phyloP scores from a whole-genome alignment of 2,329 filamentous ascomycete species.

The Arthrobotrys sphaeroides region DNA sequence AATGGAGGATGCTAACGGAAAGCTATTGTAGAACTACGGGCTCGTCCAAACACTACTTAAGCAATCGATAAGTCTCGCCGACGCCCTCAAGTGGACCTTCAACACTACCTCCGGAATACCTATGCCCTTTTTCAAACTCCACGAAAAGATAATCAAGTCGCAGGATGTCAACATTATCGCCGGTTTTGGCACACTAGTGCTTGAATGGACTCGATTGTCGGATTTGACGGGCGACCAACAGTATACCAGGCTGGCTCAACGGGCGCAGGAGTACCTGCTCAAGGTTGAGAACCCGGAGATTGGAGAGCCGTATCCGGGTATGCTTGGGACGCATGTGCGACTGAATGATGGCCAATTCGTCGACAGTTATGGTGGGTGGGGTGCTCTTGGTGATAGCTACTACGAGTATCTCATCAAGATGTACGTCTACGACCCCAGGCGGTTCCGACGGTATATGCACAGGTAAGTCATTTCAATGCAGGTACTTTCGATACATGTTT shows the following conservation, averaged over 20 bases:
- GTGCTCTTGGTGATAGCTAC: slow-evolving; percentile 79
- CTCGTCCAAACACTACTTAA: slow-evolving; percentile 69
- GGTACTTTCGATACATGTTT: background rate
- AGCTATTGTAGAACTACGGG: slow-evolving; percentile 59
- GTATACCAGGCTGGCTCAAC: slow-evolving; percentile 74
- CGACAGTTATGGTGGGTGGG: slow-evolving; percentile 77
- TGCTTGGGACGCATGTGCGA: slow-evolving; percentile 75
- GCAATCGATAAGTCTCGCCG: slow-evolving; percentile 75
- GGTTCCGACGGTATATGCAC: slow-evolving; percentile 74
- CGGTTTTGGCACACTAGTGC: slow-evolving; percentile 77
- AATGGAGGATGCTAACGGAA: slow-evolving; percentile 17
- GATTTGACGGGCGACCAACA: slow-evolving; percentile 75
- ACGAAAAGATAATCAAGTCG: slow-evolving; percentile 63
- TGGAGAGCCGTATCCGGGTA: slow-evolving; percentile 77
- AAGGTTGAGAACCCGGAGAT: slow-evolving; percentile 69
- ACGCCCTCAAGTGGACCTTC: slow-evolving; percentile 80
- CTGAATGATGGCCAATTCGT: slow-evolving; percentile 73
- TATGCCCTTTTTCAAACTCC: slow-evolving; percentile 73
- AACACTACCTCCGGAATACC: slow-evolving; percentile 79
- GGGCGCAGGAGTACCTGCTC: slow-evolving; percentile 75
- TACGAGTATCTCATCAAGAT: slow-evolving; percentile 94
- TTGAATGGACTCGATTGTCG: slow-evolving; percentile 84
- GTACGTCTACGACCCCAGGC: slow-evolving; percentile 77
- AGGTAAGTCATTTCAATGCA: slow-evolving; percentile 60
- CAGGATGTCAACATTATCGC: slow-evolving; percentile 73